Conservation (phyloP, 2,329 filamentous ascomycete species). For the Golovinomyces cichoracearum region DNA sequence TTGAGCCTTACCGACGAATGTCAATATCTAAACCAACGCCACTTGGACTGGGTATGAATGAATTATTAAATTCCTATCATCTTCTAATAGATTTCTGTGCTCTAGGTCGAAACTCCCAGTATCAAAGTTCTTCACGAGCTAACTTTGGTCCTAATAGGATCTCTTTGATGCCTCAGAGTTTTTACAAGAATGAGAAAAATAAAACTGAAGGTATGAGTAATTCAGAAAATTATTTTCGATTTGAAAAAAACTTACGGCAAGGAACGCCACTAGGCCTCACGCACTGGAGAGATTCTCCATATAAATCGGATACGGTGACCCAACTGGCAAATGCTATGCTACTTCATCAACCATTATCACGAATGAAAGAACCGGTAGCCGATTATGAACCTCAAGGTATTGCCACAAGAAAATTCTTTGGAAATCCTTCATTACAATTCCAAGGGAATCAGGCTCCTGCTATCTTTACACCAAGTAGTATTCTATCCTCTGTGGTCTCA, state of each 20-base stretch:
- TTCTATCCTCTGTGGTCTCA: not conserved
- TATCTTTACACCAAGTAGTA: constrained; percentile 12
- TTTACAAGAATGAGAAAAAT: constrained; percentile 1
- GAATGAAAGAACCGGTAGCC: not conserved
- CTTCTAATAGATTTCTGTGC: not conserved
- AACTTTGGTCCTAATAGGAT: constrained; percentile 5
- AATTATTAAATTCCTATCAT: not conserved
- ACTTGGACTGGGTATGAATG: constrained; percentile 3
- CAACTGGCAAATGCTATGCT: constrained; percentile 11
- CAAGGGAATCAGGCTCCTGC: constrained; percentile 11
- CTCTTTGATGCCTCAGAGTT: constrained; percentile 7
- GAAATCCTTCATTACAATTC: constrained; percentile 6
- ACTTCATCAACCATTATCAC: constrained; percentile 5
- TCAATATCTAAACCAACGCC: constrained; percentile 2
- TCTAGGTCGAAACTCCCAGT: not conserved
- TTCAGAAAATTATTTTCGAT: constrained; percentile 11
- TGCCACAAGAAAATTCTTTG: not conserved
- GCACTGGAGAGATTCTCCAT: not conserved
- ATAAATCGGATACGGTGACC: constrained; percentile 5
- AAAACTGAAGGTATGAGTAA: constrained; percentile 6
- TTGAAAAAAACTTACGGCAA: constrained; percentile 9
- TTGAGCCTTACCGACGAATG: constrained; percentile 3
- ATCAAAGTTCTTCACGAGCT: not conserved
- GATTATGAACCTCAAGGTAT: not conserved
- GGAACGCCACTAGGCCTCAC: constrained; percentile 5